phyloP scores from a whole-genome alignment of 805 yeast genomes.

The Pichia nakasei region DNA sequence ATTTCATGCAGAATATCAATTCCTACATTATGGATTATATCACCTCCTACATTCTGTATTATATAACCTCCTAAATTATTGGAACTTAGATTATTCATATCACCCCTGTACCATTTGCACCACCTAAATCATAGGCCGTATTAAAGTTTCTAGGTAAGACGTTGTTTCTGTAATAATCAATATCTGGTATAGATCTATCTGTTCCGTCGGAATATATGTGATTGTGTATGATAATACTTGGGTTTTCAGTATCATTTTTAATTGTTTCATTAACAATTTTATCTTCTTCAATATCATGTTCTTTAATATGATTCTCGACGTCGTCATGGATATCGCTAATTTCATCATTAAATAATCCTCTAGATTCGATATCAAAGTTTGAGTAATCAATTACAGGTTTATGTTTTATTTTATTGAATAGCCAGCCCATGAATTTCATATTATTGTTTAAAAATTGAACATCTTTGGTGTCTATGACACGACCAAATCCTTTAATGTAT shows the following conservation, averaged over 20 bases:
- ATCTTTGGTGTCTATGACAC: background rate
- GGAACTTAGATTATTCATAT: background rate
- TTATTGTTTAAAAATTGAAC: background rate
- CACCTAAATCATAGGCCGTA: background rate
- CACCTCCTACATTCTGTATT: background rate
- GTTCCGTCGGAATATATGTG: background rate
- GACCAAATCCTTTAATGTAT: background rate
- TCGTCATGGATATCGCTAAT: background rate
- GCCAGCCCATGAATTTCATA: background rate
- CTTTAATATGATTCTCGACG: background rate
- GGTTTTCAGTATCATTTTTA: background rate
- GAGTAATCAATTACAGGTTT: background rate
- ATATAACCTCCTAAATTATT: background rate
- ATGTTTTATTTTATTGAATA: background rate
- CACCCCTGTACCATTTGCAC: background rate
- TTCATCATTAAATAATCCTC: too few relatives aligned
- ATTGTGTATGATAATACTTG: background rate
- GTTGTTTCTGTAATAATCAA: background rate
- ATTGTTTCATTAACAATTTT: too few relatives aligned
- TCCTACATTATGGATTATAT: too few relatives aligned
- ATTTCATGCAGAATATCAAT: too few relatives aligned
- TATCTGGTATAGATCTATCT: background rate
- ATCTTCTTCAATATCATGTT: background rate
- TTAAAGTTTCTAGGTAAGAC: background rate
- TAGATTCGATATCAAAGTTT: background rate